These are phyloP conservation scores for Myochromella boudieri DNA, from an alignment of 768 basidiomycete species.

Conservation along the genomic window DNA sequence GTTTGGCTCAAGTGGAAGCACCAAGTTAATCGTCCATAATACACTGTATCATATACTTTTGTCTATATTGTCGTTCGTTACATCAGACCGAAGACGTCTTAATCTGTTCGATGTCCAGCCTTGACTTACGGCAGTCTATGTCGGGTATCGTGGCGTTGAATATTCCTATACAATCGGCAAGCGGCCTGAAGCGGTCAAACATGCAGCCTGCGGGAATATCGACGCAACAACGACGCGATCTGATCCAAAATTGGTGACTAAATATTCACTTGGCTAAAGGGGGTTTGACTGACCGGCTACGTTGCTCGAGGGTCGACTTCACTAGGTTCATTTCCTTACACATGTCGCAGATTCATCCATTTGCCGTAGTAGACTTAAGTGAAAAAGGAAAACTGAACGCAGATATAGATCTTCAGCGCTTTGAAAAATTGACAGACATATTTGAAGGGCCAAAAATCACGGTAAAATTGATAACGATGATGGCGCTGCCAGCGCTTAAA, in stretches of 20 bases:
- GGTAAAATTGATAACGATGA: not conserved
- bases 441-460: too few species aligned
- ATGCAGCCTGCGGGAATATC: not conserved
- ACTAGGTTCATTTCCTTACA: too few species aligned
- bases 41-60: conserved; percentile 2
- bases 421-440: too few species aligned
- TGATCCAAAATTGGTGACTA: conserved; percentile 7
- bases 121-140: not conserved
- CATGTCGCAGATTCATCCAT: too few species aligned
- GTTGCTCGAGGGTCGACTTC: conserved; percentile 2
- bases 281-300: conserved; percentile 5
- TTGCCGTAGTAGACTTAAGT: too few species aligned
- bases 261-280: conserved; percentile 8
- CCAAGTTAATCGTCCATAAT: conserved; percentile 23
- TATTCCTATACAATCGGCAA: not conserved
- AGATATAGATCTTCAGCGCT: too few species aligned
- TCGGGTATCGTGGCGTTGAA: conserved; percentile 6
- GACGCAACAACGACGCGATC: conserved; percentile 4
- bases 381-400: too few species aligned
- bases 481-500: conserved; percentile 5
- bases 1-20: conserved; percentile 66
- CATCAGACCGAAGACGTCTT: too few species aligned
- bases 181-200: not conserved
- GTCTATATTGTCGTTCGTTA: too few species aligned
- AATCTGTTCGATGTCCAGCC: not conserved